Evolutionary conservation across 1,284 basidiomycete species (phyloP).

Genomic region (Leucoagaricus sp.): DNA sequence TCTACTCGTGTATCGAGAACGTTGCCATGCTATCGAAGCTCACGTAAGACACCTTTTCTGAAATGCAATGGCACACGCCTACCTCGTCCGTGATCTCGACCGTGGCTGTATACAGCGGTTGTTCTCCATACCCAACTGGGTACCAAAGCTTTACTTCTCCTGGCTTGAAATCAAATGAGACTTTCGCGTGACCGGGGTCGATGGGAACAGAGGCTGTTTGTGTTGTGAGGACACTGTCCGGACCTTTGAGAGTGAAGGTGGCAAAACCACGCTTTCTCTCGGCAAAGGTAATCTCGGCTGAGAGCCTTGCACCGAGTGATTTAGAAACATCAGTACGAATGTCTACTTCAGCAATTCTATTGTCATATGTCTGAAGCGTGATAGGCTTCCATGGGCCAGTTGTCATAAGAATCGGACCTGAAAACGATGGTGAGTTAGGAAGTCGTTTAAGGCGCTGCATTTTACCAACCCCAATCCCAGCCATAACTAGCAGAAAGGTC

Average conservation of each 20-base stretch:
- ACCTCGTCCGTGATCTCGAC: constrained; percentile 55
- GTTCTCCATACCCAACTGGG: constrained; percentile 80
- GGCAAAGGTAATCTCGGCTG: constrained; percentile 46
- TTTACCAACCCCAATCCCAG: constrained; percentile 78
- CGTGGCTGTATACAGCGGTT: constrained; percentile 72
- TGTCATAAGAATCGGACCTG: constrained; percentile 76
- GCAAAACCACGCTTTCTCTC: constrained; percentile 37
- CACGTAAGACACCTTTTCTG: neutral
- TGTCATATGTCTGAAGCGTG: constrained; percentile 64
- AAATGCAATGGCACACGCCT: constrained; percentile 19
- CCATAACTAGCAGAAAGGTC: constrained; percentile 55
- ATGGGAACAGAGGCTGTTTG: constrained; percentile 39
- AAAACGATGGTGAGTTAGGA: neutral
- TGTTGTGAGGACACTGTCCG: constrained; percentile 45
- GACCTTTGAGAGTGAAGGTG: constrained; percentile 48
- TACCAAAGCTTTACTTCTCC: constrained; percentile 78
- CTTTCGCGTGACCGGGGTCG: constrained; percentile 37
- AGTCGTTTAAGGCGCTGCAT: neutral
- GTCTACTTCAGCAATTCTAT: constrained; percentile 66
- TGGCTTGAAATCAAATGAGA: constrained; percentile 52
- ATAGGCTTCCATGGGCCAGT: constrained; percentile 82
- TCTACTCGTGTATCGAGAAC: constrained; percentile 52
- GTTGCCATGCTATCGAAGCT: constrained; percentile 42
- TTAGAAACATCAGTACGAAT: constrained; percentile 56
- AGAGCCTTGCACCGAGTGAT: constrained; percentile 49